A percentile compares a stretch with the other conserved stretches of the same genome.
Evolutionary conservation across 1,139 yeast genomes (phyloP).

Genomic region (Citeromyces siamensis): DNA sequence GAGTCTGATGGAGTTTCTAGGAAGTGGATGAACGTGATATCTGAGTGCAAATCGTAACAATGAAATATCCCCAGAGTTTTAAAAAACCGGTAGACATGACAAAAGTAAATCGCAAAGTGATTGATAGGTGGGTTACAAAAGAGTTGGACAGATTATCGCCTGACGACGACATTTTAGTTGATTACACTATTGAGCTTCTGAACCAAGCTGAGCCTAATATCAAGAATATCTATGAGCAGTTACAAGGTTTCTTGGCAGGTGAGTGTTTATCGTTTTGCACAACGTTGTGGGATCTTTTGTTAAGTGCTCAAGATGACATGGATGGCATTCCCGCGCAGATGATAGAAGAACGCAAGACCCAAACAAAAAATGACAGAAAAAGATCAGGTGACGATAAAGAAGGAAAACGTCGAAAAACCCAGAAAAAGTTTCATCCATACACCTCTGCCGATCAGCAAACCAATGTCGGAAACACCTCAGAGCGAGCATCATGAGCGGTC

Average conservation of each 20-base stretch:
- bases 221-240: slow-evolving; percentile 23
- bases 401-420: not conserved
- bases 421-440: slow-evolving; percentile 1
- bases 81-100: slow-evolving; percentile 19
- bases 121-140: slow-evolving; percentile 24
- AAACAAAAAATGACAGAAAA: not conserved
- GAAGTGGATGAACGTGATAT: not conserved
- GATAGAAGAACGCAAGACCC: slow-evolving; percentile 12
- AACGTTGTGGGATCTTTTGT: slow-evolving; percentile 26
- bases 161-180: slow-evolving; percentile 30
- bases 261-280: slow-evolving; percentile 24
- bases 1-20: not conserved
- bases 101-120: slow-evolving; percentile 23
- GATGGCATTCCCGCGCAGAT: slow-evolving; percentile 28
- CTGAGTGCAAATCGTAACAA: slow-evolving; percentile 9
- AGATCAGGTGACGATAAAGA: not conserved
- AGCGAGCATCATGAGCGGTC: slow-evolving; percentile 4
- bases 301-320: slow-evolving; percentile 26
- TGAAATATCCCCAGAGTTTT: slow-evolving; percentile 20
- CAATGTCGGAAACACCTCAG: slow-evolving; percentile 1
- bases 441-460: slow-evolving; percentile 1
- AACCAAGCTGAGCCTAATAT: slow-evolving; percentile 21
- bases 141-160: slow-evolving; percentile 23
- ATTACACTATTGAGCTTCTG: slow-evolving; percentile 26
- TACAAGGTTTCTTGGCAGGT: slow-evolving; percentile 26